These are phyloP conservation scores for Trifolium dubium DNA, from an alignment of 306 rosid genomes.

Conservation along the genomic window DNA sequence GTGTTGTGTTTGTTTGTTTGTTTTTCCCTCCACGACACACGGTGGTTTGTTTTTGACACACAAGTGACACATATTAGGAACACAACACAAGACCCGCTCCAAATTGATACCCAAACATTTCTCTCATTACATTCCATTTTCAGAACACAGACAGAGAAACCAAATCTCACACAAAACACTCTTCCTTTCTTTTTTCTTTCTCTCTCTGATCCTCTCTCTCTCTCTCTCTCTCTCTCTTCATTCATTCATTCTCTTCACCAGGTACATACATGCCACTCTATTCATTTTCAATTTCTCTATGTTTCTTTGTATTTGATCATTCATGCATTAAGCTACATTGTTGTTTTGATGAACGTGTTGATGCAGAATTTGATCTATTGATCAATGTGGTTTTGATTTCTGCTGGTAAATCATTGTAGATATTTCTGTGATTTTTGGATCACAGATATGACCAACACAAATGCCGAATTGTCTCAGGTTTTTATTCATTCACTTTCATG, in stretches of 20 bases:
- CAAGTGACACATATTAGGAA: constrained; percentile 37
- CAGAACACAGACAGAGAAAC: constrained; percentile 44
- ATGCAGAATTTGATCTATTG: constrained; percentile 44
- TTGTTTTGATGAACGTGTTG: constrained; percentile 42
- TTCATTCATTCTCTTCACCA: constrained; percentile 6
- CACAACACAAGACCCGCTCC: constrained; percentile 56
- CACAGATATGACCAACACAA: constrained; percentile 75
- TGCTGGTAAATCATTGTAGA: constrained; percentile 40
- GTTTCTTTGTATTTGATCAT: neutral
- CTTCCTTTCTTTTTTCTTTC: constrained; percentile 9
- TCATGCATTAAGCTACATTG: constrained; percentile 42
- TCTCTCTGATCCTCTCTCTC: neutral
- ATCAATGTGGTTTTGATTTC: constrained; percentile 40
- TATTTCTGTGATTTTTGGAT: constrained; percentile 63
- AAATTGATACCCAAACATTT: constrained; percentile 39
- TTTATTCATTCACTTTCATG: neutral
- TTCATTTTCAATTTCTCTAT: neutral
- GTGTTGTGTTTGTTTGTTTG: too few relatives aligned
- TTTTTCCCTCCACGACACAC: neutral
- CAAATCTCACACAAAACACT: neutral
- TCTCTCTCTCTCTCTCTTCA: neutral
- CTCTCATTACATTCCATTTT: constrained; percentile 55
- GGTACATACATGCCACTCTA: constrained; percentile 36
- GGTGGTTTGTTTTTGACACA: neutral
- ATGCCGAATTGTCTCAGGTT: constrained; percentile 68